Base-by-base conservation (phyloP, 305 asterid genomes). In the Rubia tinctorum region DNA sequence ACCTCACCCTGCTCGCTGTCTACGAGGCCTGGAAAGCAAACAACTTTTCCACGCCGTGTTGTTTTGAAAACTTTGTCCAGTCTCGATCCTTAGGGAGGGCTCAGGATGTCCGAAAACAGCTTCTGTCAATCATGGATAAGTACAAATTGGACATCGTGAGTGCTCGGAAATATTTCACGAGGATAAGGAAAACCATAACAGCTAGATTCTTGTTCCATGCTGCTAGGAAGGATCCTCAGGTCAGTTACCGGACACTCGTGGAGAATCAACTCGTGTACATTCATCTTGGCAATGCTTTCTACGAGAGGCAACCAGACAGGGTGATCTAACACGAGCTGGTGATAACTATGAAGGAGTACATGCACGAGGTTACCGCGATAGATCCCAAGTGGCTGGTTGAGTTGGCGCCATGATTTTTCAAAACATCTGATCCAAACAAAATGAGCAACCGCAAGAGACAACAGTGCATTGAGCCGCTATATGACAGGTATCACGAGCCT, bases 401-500 rank as follows among this genome's bases (percentile, higher is more conserved):
- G 78, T 84, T 93, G 72, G 98, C 97, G 20, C 98, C 97, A 14
- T 81, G 97, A 76, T 89, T 89, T 82, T 89, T 90, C 86, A 92
- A 91, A 79, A 91, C 86, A 61, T 76, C 98, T 15, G 93, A 93
- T 79, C 92, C 98, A 66, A 93, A 90, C 5, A 93, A 91, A 75
- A 88, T 93, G 91, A 88, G 96, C 91, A 93, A 91, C 80, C 95
- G 98, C 51, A 93, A 90, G 88, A 91, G 97, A 75, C 97, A 89
- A 79, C 96, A 92, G 74, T 89, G 91, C 5, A 84, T 92, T 75
- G 96, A 90, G 66, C 98, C 98, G 43, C 95, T 90, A 30, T 87
- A 92, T 37, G 96, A 93, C 76, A 81, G 95, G 85, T 93, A 91
- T 69, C 95, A 91, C 0, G 98, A 93, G 75, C 98, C 97, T 30